Evolutionary conservation across 345 rosid species (phyloP).

Genomic region (Rhizophora apiculata): DNA sequence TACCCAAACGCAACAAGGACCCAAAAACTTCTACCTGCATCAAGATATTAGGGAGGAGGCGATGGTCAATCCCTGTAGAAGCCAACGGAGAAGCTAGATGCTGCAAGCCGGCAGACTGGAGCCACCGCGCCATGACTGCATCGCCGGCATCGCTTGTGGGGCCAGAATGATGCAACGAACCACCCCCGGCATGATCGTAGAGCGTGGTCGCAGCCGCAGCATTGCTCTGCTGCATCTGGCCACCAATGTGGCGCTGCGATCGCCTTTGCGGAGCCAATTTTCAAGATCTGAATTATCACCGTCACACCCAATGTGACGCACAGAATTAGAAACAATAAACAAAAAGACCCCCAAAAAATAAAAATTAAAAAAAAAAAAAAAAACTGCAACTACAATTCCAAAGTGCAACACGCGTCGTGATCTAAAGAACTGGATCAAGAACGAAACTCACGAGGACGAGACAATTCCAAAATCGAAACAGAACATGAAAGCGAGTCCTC

Average conservation of each 20-base stretch:
- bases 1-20: not conserved
- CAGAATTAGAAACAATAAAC: not conserved
- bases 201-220: slow-evolving; percentile 81
- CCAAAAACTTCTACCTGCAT: slow-evolving; percentile 59
- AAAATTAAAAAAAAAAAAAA: not conserved
- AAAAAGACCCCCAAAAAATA: not conserved
- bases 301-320: slow-evolving; percentile 25
- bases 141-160: slow-evolving; percentile 72
- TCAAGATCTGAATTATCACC: slow-evolving; percentile 55
- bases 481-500: slow-evolving; percentile 42
- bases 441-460: slow-evolving; percentile 52
- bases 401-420: not conserved
- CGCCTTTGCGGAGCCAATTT: slow-evolving; percentile 99
- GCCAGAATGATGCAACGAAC: slow-evolving; percentile 55
- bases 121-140: slow-evolving; percentile 98
- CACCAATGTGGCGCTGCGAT: slow-evolving; percentile 99
- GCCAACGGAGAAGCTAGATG: slow-evolving; percentile 97
- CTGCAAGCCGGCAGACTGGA: slow-evolving; percentile 97
- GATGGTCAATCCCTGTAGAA: slow-evolving; percentile 72
- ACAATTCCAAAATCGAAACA: slow-evolving; percentile 45
- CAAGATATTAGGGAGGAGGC: slow-evolving; percentile 77
- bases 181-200: slow-evolving; percentile 48
- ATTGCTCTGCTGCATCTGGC: slow-evolving; percentile 97
- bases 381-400: not conserved
- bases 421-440: not conserved